These are phyloP conservation scores for Grigorovia yakushimaensis DNA, from an alignment of 805 yeast species.

Conservation along the genomic window DNA sequence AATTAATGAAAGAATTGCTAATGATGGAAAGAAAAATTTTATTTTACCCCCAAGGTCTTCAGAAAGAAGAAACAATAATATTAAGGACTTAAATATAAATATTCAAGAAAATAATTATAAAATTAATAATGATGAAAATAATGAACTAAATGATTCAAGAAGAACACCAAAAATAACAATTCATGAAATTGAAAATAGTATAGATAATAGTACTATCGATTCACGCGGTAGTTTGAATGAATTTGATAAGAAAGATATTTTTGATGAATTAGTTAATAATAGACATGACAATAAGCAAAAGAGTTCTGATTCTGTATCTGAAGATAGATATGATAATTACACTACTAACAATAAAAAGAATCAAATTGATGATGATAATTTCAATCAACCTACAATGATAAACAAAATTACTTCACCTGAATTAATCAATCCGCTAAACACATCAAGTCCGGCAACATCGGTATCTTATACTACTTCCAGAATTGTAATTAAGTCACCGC, in stretches of 20 bases:
- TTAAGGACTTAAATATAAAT: slow-evolving; percentile 10
- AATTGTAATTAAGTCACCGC: slow-evolving; percentile 27
- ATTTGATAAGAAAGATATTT: background rate
- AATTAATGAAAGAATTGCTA: background rate
- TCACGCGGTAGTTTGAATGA: background rate
- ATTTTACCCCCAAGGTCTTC: slow-evolving; percentile 34
- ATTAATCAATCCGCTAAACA: background rate
- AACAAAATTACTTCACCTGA: background rate
- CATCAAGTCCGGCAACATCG: slow-evolving; percentile 24
- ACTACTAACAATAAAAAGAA: background rate
- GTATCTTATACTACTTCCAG: slow-evolving; percentile 30
- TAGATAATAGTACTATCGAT: background rate
- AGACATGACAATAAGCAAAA: background rate
- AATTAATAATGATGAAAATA: background rate
- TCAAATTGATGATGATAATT: background rate
- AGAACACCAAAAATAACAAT: background rate
- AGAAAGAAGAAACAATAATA: slow-evolving; percentile 22
- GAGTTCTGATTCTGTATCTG: too few relatives aligned
- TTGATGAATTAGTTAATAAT: background rate
- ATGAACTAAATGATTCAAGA: background rate
- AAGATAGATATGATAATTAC: too few relatives aligned
- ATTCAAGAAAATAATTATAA: background rate
- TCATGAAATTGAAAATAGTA: background rate
- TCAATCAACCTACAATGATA: background rate
- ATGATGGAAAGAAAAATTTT: slow-evolving; percentile 7